Evolutionary conservation across 2,329 filamentous ascomycete genomes (phyloP).

Genomic region (Cytospora mali): DNA sequence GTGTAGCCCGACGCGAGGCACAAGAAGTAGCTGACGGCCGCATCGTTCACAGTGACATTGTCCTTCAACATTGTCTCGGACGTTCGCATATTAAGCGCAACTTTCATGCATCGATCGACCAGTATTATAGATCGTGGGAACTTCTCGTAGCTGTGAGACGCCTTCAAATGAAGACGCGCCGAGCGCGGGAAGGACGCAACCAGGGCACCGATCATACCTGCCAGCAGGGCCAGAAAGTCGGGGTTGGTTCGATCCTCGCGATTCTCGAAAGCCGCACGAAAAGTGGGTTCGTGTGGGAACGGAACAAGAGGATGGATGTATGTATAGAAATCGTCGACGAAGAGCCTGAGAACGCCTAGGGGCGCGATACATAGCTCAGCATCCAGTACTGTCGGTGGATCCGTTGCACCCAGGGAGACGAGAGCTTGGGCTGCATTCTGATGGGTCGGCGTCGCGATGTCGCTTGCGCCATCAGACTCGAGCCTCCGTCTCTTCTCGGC

Average conservation of each 20-base stretch:
- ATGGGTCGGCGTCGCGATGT: conserved; percentile 42
- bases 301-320: conserved; percentile 78
- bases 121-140: conserved; percentile 71
- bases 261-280: conserved; percentile 67
- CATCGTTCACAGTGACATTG: conserved; percentile 53
- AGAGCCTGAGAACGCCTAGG: conserved; percentile 65
- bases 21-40: conserved; percentile 76
- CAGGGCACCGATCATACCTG: conserved; percentile 74
- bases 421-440: conserved; percentile 53
- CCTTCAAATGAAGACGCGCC: conserved; percentile 69
- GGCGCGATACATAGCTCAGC: conserved; percentile 71
- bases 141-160: conserved; percentile 63
- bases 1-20: conserved; percentile 69
- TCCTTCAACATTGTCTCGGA: conserved; percentile 52
- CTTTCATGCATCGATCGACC: conserved; percentile 70
- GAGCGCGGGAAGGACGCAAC: conserved; percentile 77
- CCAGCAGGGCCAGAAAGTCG: conserved; percentile 69
- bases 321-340: conserved; percentile 82
- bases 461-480: conserved; percentile 35
- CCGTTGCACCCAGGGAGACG: conserved; percentile 47
- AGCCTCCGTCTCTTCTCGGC: conserved; percentile 52
- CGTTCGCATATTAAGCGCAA: conserved; percentile 69
- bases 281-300: conserved; percentile 78
- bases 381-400: conserved; percentile 45
- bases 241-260: conserved; percentile 68